Base-by-base conservation (phyloP, 2,329 filamentous ascomycete genomes). In the Macrophomina pseudophaseolina region DNA sequence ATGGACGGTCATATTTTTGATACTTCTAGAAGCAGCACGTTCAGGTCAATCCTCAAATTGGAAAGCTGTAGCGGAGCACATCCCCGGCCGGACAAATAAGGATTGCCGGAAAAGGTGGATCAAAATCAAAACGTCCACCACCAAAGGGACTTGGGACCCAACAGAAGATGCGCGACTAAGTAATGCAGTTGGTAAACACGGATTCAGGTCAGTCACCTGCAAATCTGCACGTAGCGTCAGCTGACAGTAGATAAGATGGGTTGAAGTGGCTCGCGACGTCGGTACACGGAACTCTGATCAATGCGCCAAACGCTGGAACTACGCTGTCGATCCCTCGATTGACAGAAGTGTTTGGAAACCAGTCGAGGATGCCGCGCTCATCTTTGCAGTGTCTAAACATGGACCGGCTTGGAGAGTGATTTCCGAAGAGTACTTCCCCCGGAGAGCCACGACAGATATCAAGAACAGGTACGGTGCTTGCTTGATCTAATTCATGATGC, bases 61-160 rank as follows among this genome's bases (percentile, higher is more conserved):
- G 67, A 67, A 46, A 28, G 14, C 18, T 4, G 58, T 69, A 8
- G 60, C 67, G 6, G n/a, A 6, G 5, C 53, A 46, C 12, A 44
- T 69, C 4, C 62, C 67, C 2, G 66, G 66, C 16, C 66, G 67
- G 30, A 56, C 67, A 4, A 69, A 69, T 30, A 69, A 69, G 42
- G 67, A 69, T 33, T 69, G 67, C 38, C 66, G 67, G 8, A 69
- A 69, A 60, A 51, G 67, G 5, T 69, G 66, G 65, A 60, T 32
- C 52, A 67, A 69, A n/a, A 54, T 67, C 12, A 38, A 35, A 5
- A 44, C 18, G n/a, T 46, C 46, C 32, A 53, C 65, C 42, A 67
- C 44, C 6, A 68, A 68, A 52, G 67, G 67, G 1, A 30, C 65
- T 6, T 68, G 67, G 67, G 35, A 40, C 44, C 5, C 4, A 16